Percentiles rank a stretch among this genome's conserved stretches.
phyloP scores from a whole-genome alignment of 371 early-diverging fungal species.

The Mucor lusitanicus region DNA sequence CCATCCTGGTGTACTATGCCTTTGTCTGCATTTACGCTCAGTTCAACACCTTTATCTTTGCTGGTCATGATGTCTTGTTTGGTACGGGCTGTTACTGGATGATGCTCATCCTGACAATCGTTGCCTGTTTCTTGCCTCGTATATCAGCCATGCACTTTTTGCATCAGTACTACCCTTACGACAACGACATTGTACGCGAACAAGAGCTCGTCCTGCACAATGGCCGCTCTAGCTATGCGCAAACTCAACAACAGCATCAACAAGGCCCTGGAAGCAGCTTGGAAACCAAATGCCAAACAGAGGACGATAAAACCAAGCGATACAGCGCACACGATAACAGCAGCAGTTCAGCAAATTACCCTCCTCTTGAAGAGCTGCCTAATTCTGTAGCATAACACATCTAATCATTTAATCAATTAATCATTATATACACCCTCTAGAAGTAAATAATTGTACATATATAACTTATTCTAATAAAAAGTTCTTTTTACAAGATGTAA shows the following conservation, averaged over 20 bases:
- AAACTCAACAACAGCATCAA: not conserved
- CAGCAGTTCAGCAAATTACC: not conserved
- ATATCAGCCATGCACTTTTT: constrained; percentile 42
- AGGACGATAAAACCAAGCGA: not conserved
- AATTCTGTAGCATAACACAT: not conserved
- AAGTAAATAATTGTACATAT: not conserved
- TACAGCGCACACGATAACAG: not conserved
- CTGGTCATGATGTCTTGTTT: constrained; percentile 49
- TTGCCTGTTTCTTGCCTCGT: constrained; percentile 53
- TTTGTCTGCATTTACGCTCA: constrained; percentile 54
- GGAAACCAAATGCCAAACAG: not conserved
- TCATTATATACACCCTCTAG: not conserved
- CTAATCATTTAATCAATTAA: not conserved
- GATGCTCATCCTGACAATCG: constrained; percentile 45
- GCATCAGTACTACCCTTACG: constrained; percentile 58
- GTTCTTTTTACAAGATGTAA: not conserved
- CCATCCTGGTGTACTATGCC: constrained; percentile 48
- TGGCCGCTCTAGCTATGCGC: not conserved
- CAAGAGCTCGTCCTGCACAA: constrained; percentile 38
- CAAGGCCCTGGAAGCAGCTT: not conserved
- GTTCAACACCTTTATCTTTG: constrained; percentile 44
- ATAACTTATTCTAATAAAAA: no score
- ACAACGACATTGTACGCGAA: constrained; percentile 68
- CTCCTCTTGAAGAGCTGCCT: not conserved
- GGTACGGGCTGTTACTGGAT: constrained; percentile 56